phyloP scores from a whole-genome alignment of 2,329 filamentous ascomycete genomes.

The Arthrobotrys conoides region DNA sequence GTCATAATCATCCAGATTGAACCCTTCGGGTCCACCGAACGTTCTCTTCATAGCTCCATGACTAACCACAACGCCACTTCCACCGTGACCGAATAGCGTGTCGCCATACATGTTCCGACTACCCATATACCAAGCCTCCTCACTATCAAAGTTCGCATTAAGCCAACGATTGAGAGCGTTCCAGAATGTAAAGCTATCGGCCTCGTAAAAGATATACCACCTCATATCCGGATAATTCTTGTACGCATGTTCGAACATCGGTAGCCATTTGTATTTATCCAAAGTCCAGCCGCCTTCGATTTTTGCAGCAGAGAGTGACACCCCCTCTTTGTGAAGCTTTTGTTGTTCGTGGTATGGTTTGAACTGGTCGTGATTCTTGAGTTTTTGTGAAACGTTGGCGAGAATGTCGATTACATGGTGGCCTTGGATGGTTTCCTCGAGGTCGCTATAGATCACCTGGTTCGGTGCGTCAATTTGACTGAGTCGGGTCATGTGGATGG shows the following conservation, averaged over 20 bases:
- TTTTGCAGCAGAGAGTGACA: conserved; percentile 62
- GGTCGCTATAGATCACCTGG: conserved; percentile 74
- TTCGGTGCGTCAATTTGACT: conserved; percentile 70
- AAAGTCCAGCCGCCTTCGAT: conserved; percentile 70
- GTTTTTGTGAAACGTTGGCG: conserved; percentile 65
- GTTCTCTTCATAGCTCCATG: conserved; percentile 48
- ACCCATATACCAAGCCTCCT: conserved; percentile 70
- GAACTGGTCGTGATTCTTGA: conserved; percentile 70
- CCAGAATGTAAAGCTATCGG: conserved; percentile 74
- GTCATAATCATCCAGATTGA: conserved; percentile 39
- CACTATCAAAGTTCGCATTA: conserved; percentile 67
- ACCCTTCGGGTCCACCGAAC: conserved; percentile 16
- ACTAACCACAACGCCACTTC: conserved; percentile 68
- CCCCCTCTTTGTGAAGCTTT: conserved; percentile 62
- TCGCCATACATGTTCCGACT: conserved; percentile 69
- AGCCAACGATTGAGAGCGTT: conserved; percentile 71
- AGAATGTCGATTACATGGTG: conserved; percentile 66
- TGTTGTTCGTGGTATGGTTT: conserved; percentile 68
- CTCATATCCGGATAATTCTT: conserved; percentile 70
- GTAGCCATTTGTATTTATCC: conserved; percentile 76
- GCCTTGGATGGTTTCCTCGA: conserved; percentile 68
- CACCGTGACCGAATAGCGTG: conserved; percentile 72
- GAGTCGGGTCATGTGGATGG: conserved; percentile 72
- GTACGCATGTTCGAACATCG: conserved; percentile 73
- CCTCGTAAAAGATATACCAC: conserved; percentile 75